These are phyloP conservation scores for Geranium incanum DNA, from an alignment of 441 rosid genomes.

Conservation along the genomic window DNA sequence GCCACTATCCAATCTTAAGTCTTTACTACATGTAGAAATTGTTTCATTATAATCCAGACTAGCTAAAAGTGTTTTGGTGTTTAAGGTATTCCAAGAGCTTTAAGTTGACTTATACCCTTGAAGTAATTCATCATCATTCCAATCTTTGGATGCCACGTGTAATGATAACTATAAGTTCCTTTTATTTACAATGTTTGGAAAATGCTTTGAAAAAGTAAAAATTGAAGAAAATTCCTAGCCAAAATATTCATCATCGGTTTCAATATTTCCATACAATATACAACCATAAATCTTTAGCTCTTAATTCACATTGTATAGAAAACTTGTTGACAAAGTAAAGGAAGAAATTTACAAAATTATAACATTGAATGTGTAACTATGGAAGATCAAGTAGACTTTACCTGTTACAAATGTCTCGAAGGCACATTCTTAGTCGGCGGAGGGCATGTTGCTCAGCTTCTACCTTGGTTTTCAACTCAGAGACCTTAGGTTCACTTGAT, in stretches of 20 bases:
- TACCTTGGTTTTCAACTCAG: slow-evolving; percentile 85
- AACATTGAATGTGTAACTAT: neutral
- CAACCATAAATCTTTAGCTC: neutral
- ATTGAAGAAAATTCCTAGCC: neutral
- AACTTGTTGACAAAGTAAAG: neutral
- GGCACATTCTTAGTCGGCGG: slow-evolving; percentile 96
- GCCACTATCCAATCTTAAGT: neutral
- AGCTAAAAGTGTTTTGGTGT: no score
- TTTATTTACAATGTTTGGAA: neutral
- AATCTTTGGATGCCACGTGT: neutral
- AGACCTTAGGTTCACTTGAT: slow-evolving; percentile 77
- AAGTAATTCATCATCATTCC: neutral
- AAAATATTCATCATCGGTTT: neutral
- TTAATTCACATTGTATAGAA: neutral
- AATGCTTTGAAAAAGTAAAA: neutral
- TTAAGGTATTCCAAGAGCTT: neutral
- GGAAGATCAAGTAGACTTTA: slow-evolving; percentile 21
- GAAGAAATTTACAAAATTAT: neutral
- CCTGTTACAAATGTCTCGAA: slow-evolving; percentile 98
- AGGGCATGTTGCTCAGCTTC: slow-evolving; percentile 99
- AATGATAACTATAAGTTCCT: neutral
- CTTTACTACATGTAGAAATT: no score
- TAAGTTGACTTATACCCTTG: neutral
- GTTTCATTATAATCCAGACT: no score
- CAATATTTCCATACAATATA: neutral